Conservation (phyloP, 2,329 filamentous ascomycete genomes). For the Curvularia eragrostidis region DNA sequence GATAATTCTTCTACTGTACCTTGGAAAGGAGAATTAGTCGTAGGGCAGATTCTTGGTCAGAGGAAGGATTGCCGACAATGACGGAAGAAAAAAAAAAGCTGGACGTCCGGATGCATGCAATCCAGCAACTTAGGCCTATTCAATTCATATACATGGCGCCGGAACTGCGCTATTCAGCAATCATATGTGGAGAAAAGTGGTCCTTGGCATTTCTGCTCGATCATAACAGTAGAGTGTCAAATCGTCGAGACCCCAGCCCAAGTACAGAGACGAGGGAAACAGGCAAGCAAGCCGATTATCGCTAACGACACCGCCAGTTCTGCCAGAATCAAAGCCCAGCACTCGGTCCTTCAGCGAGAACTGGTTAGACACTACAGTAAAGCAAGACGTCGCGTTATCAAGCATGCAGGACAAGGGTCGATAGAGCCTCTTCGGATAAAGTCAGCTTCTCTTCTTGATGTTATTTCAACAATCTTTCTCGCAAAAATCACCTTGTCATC, state of each 20-base stretch:
- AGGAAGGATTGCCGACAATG: conserved; percentile 1
- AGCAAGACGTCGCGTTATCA: not conserved
- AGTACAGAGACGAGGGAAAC: not conserved
- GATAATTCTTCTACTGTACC: not conserved
- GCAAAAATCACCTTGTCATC: not conserved
- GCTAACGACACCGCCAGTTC: not conserved
- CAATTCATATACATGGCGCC: not conserved
- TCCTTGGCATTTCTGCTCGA: not conserved
- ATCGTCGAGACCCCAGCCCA: no score
- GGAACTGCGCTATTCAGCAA: not conserved
- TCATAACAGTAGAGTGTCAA: not conserved
- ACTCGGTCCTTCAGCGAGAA: not conserved
- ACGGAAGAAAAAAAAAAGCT: not conserved
- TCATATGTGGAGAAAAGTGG: not conserved
- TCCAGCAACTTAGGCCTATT: not conserved
- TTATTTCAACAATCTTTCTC: not conserved
- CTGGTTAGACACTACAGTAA: not conserved
- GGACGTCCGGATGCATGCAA: not conserved
- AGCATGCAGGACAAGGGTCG: not conserved
- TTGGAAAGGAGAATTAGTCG: not conserved
- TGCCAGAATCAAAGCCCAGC: not conserved
- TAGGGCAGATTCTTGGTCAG: not conserved
- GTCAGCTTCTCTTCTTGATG: not conserved
- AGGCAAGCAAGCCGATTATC: not conserved
- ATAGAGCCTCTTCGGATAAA: not conserved